Percentiles rank a stretch among this genome's conserved stretches.
These are phyloP conservation scores for Pyracantha coccinea DNA, from an alignment of 331 rosid genomes.

Conservation along the genomic window DNA sequence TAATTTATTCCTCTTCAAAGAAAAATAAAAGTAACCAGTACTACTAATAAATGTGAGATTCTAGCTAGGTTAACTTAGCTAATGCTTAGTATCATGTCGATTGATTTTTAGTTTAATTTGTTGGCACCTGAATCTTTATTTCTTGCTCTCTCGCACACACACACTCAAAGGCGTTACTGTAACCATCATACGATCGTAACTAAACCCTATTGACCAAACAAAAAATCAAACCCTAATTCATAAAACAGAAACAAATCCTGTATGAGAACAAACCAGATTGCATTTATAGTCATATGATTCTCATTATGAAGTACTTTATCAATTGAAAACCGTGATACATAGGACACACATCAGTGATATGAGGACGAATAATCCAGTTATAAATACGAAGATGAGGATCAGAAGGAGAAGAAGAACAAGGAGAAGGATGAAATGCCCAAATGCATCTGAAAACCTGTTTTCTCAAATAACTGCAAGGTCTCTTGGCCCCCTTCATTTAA, in stretches of 20 bases:
- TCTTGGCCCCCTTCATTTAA: neutral
- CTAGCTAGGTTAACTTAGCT: too few species aligned
- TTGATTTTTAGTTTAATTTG: too few species aligned
- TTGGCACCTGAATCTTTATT: too few species aligned
- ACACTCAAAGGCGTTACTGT: neutral
- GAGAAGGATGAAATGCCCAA: neutral
- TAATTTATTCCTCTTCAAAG: too few species aligned
- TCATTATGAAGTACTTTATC: neutral
- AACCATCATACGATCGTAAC: neutral
- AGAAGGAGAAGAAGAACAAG: neutral
- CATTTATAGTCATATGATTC: too few species aligned
- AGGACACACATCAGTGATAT: neutral
- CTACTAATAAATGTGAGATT: too few species aligned
- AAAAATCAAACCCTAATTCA: neutral
- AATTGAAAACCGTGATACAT: neutral
- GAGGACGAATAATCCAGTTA: neutral
- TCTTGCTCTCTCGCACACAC: neutral
- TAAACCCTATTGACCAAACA: too few species aligned
- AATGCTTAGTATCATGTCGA: too few species aligned
- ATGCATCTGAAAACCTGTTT: neutral
- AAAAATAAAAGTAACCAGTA: too few species aligned
- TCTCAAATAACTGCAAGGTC: conserved; percentile 14
- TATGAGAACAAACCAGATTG: neutral
- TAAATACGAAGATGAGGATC: neutral
- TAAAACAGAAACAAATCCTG: neutral